Evolutionary conservation across 1,284 basidiomycete genomes (phyloP).

Genomic region (Ustanciosporium gigantosporum): DNA sequence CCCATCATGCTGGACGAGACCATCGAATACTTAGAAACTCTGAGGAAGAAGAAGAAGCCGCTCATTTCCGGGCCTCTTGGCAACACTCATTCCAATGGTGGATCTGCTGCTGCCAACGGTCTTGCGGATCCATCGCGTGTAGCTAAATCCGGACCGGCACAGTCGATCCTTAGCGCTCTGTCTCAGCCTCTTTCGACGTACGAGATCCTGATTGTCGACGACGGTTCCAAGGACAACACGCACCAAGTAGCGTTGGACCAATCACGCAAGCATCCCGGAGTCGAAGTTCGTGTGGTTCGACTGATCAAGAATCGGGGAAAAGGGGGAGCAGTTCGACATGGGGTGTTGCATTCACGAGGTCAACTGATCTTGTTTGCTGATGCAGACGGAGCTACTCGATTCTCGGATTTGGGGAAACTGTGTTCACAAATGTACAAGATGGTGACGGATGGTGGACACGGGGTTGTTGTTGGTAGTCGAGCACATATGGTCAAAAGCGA

Average conservation of each 20-base stretch:
- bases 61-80: conserved; percentile 1
- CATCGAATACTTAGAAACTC: conserved; percentile 64
- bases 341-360: conserved; percentile 72
- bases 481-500: conserved; percentile 88
- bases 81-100: background rate
- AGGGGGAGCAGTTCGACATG: conserved; percentile 84
- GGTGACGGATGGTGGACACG: conserved; percentile 65
- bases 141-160: background rate
- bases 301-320: conserved; percentile 83
- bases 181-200: conserved; percentile 18
- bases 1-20: conserved; percentile 78
- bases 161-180: conserved; percentile 3
- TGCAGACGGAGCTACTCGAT: conserved; percentile 86
- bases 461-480: conserved; percentile 74
- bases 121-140: no score
- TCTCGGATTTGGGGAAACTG: conserved; percentile 76
- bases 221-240: conserved; percentile 81
- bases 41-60: conserved; percentile 4
- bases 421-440: conserved; percentile 69
- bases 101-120: background rate
- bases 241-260: conserved; percentile 70
- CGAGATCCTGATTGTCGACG: conserved; percentile 86
- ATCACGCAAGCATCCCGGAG: conserved; percentile 65
- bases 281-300: conserved; percentile 75
- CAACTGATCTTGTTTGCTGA: conserved; percentile 84